These are phyloP conservation scores for Solanum piurae DNA, from an alignment of 257 asterid genomes.

Conservation along the genomic window DNA sequence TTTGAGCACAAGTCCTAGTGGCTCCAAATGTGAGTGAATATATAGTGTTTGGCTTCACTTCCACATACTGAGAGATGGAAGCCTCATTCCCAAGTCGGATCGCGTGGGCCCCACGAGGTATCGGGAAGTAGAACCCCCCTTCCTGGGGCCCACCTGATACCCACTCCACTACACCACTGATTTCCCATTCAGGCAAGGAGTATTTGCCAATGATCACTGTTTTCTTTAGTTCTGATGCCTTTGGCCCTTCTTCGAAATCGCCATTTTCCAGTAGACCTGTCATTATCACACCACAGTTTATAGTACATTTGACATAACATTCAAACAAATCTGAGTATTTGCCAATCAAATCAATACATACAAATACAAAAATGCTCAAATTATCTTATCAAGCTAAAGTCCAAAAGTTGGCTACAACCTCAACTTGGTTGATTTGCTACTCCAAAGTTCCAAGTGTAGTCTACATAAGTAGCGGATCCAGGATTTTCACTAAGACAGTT, in stretches of 20 bases:
- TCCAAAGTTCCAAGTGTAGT: not conserved
- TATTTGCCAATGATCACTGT: constrained; percentile 46
- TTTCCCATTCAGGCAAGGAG: constrained; percentile 73
- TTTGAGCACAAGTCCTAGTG: constrained; percentile 76
- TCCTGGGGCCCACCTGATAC: constrained; percentile 72
- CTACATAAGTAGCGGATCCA: not conserved
- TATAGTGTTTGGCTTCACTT: constrained; percentile 19
- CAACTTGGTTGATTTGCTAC: not conserved
- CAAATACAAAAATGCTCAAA: not conserved
- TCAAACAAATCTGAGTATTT: not conserved
- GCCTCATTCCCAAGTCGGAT: constrained; percentile 73
- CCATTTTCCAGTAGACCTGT: constrained; percentile 55
- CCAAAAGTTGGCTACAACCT: not conserved
- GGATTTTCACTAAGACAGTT: not conserved
- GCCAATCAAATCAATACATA: not conserved
- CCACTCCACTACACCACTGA: constrained; percentile 56
- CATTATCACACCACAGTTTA: not conserved
- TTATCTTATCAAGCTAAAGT: not conserved
- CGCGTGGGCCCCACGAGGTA: constrained; percentile 70
- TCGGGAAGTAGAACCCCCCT: constrained; percentile 48
- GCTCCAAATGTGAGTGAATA: constrained; percentile 59
- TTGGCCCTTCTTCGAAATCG: constrained; percentile 59
- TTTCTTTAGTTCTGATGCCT: constrained; percentile 36
- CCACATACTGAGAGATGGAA: constrained; percentile 41
- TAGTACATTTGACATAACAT: not conserved